Base-by-base conservation (phyloP, 352 stramenopile genomes). In the Phytopythium montanum region DNA sequence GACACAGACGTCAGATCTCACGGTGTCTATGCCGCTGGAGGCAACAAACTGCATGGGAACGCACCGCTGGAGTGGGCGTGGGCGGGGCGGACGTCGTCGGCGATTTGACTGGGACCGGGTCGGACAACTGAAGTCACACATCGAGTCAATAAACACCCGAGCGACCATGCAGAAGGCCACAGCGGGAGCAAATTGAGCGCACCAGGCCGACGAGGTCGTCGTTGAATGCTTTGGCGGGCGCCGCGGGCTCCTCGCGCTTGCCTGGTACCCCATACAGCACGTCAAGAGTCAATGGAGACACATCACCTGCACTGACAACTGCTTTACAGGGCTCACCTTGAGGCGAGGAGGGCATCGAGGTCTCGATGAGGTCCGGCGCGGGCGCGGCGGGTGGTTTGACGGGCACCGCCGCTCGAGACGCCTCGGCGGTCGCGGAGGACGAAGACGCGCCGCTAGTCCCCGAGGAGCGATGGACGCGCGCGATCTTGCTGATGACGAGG, bases 171-270 rank as follows among this genome's bases (percentile, higher is more conserved):
- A 18, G 25, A 21, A 34, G 19, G 21, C 25, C 25, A n/a, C 13
- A 26, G 19, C 18, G 16, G 18, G 26, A 21, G 34, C 28, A 4
- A 69, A 70, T 64, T 60, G 21, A 23, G 18, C 26, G 25, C 23
- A 94, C 84, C 61, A 94, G 70, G 2, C 85, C 85, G 48, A 94
- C 82, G 36, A 94, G 72, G 59, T 94, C 85, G 56, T 94, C 76
- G 31, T 94, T 91, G 56, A 92, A 92, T 9, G 72, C 69, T 54
- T 94, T 92, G 26, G 80, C 62, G 0, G 64, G 60, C 19, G 67
- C 57, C 19, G 62, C 55, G 0, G 73, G 44, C 18, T 94, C 78
- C 41, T 87, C 72, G 42, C 75, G 70, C 59, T 90, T 87, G 14
- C 65, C 79, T 90, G 31, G 38, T 23, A 57, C 42, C 52, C 7